A percentile compares a stretch with the other conserved stretches of the same genome.
Conservation (phyloP, 306 rosid species). For the Alnus glutinosa region DNA sequence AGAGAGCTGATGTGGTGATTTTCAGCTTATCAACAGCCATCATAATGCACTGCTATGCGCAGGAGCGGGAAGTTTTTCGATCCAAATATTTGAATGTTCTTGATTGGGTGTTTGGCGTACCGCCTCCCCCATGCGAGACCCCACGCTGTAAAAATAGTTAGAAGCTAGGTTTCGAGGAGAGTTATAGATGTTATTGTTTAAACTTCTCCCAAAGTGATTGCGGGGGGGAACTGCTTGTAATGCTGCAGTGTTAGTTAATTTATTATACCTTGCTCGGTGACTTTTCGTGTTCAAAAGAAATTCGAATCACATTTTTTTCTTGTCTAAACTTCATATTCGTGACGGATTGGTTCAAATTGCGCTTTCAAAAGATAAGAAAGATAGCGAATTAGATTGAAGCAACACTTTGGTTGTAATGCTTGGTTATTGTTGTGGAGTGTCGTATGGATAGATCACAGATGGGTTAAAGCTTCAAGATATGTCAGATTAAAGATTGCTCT, state of each 20-base stretch:
- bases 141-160: constrained; percentile 58
- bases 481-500: background rate
- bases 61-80: constrained; percentile 91
- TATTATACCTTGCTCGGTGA: background rate
- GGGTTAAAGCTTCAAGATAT: background rate
- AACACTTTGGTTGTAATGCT: background rate
- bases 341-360: background rate
- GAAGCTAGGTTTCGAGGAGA: background rate
- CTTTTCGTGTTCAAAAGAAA: background rate
- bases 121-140: constrained; percentile 83
- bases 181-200: background rate
- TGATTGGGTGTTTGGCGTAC: constrained; percentile 96
- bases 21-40: constrained; percentile 94
- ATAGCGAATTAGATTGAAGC: background rate
- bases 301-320: background rate
- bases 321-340: background rate
- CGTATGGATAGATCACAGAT: background rate
- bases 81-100: constrained; percentile 83
- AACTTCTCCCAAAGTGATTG: background rate
- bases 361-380: background rate
- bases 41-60: constrained; percentile 96
- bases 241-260: background rate
- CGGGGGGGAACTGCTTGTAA: background rate
- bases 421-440: background rate
- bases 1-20: constrained; percentile 75